These are phyloP conservation scores for Cladosporium sp. DNA, from an alignment of 2,329 filamentous ascomycete genomes.

Conservation along the genomic window DNA sequence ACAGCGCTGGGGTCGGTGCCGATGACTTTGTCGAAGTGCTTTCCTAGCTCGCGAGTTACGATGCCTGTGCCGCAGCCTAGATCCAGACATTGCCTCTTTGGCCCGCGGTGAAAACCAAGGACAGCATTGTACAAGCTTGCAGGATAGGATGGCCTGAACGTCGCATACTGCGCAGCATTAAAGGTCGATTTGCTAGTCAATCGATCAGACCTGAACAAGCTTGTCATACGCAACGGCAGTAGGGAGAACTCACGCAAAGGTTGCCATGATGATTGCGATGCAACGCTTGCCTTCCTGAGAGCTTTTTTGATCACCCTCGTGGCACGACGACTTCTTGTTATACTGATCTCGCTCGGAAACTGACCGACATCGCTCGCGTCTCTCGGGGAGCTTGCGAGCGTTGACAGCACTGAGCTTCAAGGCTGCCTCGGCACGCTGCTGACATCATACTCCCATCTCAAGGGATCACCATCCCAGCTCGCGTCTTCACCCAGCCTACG, in stretches of 20 bases:
- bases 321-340: too few relatives aligned
- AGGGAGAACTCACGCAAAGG: slow-evolving; percentile 42
- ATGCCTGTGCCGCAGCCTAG: slow-evolving; percentile 62
- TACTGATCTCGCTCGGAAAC: neutral
- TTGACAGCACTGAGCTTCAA: neutral
- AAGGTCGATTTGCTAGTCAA: slow-evolving; percentile 50
- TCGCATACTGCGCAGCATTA: slow-evolving; percentile 55
- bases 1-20: slow-evolving; percentile 55
- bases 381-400: neutral
- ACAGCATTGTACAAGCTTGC: slow-evolving; percentile 51
- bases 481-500: neutral
- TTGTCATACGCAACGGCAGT: neutral
- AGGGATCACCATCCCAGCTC: neutral
- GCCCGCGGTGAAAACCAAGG: slow-evolving; percentile 50
- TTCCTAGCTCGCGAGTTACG: slow-evolving; percentile 51
- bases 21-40: slow-evolving; percentile 49
- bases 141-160: slow-evolving; percentile 58
- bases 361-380: neutral
- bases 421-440: slow-evolving; percentile 2
- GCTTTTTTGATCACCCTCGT: too few relatives aligned
- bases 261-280: slow-evolving; percentile 36
- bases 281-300: neutral
- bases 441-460: slow-evolving; percentile 1
- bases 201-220: neutral
- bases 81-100: slow-evolving; percentile 46